These are phyloP conservation scores for Cutaneotrichosporon curvatum DNA, from an alignment of 1,284 basidiomycete genomes.

Conservation along the genomic window DNA sequence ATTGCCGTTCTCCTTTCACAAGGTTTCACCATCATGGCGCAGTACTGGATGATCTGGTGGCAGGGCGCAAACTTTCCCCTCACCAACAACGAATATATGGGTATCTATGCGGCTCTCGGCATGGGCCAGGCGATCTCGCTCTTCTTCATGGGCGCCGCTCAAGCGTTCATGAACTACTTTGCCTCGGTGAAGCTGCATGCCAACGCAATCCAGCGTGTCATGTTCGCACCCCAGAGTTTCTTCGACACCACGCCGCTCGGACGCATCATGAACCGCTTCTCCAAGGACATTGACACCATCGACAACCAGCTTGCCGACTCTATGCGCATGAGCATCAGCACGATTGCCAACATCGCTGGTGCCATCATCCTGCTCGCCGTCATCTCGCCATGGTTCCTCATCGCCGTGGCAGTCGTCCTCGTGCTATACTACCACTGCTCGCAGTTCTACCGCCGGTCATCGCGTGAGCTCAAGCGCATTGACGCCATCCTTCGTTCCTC, in stretches of 20 bases:
- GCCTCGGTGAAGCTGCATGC: constrained; percentile 55
- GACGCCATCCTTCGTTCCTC: constrained; percentile 46
- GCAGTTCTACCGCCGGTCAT: constrained; percentile 76
- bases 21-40: constrained; percentile 41
- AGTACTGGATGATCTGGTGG: constrained; percentile 66
- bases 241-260: constrained; percentile 87
- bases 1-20: constrained; percentile 38
- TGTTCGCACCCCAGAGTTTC: constrained; percentile 73
- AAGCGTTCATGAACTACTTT: constrained; percentile 54
- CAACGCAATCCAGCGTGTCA: constrained; percentile 57
- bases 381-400: constrained; percentile 75
- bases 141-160: constrained; percentile 50
- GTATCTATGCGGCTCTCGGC: constrained; percentile 53
- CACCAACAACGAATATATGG: constrained; percentile 50
- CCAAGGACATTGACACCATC: constrained; percentile 66
- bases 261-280: constrained; percentile 49
- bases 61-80: constrained; percentile 50
- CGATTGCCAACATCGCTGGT: constrained; percentile 44
- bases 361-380: constrained; percentile 70
- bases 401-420: constrained; percentile 59
- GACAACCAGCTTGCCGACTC: constrained; percentile 62
- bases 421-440: constrained; percentile 56
- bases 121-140: constrained; percentile 49
- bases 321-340: constrained; percentile 61
- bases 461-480: constrained; percentile 71